Percentiles rank a stretch among this genome's conserved stretches.
phyloP scores from a whole-genome alignment of 169 alveolate genomes.

The Hepatocystis sp. region DNA sequence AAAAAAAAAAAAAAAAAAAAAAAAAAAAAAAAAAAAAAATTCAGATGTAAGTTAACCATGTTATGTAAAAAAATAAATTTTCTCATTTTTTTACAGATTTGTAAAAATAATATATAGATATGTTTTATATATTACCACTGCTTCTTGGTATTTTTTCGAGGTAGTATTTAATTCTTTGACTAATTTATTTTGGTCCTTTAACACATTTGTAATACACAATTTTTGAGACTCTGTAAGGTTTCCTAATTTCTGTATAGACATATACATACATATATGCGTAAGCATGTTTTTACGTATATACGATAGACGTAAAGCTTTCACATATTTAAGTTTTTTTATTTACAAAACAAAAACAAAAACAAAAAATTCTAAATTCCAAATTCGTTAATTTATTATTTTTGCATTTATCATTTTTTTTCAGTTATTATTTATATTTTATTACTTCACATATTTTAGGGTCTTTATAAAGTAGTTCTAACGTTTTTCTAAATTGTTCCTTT shows the following conservation, averaged over 20 bases:
- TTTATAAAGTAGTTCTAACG: slow-evolving; percentile 37
- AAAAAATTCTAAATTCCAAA: too few relatives aligned
- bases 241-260: slow-evolving; percentile 52
- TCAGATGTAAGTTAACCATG: too few relatives aligned
- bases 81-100: not conserved
- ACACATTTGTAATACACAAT: slow-evolving; percentile 16
- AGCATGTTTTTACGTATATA: not conserved
- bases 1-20: too few relatives aligned
- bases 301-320: too few relatives aligned
- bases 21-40: too few relatives aligned
- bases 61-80: too few relatives aligned
- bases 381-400: too few relatives aligned
- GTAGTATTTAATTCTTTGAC: slow-evolving; percentile 16
- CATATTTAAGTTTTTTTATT: not conserved
- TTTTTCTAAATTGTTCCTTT: slow-evolving; percentile 33
- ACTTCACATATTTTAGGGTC: slow-evolving; percentile 35
- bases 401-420: not conserved
- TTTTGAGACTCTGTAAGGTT: slow-evolving; percentile 29
- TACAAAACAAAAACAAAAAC: not conserved
- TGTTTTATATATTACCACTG: slow-evolving; percentile 30
- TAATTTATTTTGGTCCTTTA: slow-evolving; percentile 43
- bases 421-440: not conserved
- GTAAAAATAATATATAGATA: not conserved
- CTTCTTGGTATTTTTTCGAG: slow-evolving; percentile 59
- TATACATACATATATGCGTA: not conserved